Base-by-base conservation (phyloP, 495 filamentous ascomycete genomes). In the Opeltia flavorubescens region DNA sequence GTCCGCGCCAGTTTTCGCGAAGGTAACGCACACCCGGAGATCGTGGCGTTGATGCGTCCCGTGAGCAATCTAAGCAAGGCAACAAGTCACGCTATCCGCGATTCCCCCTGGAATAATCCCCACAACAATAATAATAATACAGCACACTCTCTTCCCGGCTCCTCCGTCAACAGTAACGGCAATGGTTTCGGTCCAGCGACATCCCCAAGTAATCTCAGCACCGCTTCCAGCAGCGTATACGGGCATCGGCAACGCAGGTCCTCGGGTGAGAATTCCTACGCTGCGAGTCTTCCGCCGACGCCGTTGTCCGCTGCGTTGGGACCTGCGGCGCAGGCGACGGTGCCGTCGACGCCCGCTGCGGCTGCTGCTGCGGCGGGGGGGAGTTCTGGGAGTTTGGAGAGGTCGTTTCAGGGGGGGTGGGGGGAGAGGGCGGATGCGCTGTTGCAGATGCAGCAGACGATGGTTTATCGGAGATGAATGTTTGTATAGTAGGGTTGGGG, bases 301-400 rank as follows among this genome's bases (percentile, higher is more conserved):
- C 87, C 87, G 5, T 69, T 89, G 48, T 89, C 83, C 54, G 87
- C 87, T 13, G 87, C 87, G 12, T 72, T 94, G 3, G 87, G 87
- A 4, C 84, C 86, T 6, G 88, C 88, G 30, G 86, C 85, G 13
- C 85, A 91, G 59, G 86, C 88, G 2, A 95, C 88, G 1, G 79
- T 94, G 17, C 86, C 87, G 4, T 82, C 79, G 7, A 87, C 82
- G 0, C 83, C 84, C 21, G 77, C 79, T 46, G 83, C 74, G 58
- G 76, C 72, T 2, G 83, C 81, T 56, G 69, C 68, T 25, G 86
- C 83, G 0, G 82, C 84, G 25, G 78, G 77, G 45, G 84, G 75
- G n/a, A n/a, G n/a, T n/a, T n/a, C n/a, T 60, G 77, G 72, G 3
- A 83, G 81, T 57, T 64, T 70, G 36, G 72, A 77, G 49, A 69